phyloP scores from a whole-genome alignment of 768 basidiomycete species.

The Daedaleopsis sinensis region DNA sequence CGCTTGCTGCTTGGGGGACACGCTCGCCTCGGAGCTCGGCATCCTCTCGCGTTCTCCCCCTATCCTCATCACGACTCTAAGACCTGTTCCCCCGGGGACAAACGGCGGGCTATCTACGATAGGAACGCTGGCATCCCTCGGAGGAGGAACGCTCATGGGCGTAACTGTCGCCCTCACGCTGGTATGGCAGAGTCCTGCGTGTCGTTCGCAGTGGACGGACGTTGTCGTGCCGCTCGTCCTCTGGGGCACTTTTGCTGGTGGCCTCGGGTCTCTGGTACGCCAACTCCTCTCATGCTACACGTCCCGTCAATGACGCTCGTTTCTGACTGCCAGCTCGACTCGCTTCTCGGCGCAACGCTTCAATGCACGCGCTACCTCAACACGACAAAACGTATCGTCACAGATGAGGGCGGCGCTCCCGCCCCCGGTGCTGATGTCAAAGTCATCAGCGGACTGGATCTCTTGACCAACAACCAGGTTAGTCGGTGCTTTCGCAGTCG shows the following conservation, averaged over 20 bases:
- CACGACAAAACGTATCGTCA: conserved; percentile 62
- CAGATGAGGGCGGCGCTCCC: conserved; percentile 46
- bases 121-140: conserved; percentile 73
- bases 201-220: conserved; percentile 43
- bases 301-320: neutral
- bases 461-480: conserved; percentile 87
- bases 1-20: conserved; percentile 88
- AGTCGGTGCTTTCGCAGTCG: neutral
- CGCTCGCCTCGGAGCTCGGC: conserved; percentile 91
- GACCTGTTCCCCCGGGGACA: conserved; percentile 81
- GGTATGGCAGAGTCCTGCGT: conserved; percentile 61
- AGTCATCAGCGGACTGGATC: conserved; percentile 60
- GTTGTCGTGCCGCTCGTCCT: conserved; percentile 47
- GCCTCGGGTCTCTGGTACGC: conserved; percentile 75
- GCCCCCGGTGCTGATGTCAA: conserved; percentile 48
- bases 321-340: conserved; percentile 64
- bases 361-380: conserved; percentile 79
- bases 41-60: conserved; percentile 76
- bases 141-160: conserved; percentile 78
- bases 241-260: conserved; percentile 70
- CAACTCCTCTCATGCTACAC: neutral
- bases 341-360: conserved; percentile 83
- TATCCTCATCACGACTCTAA: conserved; percentile 76
- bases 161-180: conserved; percentile 57
- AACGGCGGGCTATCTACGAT: conserved; percentile 83